phyloP scores from a whole-genome alignment of 306 rosid species.

The Malus orientalis region DNA sequence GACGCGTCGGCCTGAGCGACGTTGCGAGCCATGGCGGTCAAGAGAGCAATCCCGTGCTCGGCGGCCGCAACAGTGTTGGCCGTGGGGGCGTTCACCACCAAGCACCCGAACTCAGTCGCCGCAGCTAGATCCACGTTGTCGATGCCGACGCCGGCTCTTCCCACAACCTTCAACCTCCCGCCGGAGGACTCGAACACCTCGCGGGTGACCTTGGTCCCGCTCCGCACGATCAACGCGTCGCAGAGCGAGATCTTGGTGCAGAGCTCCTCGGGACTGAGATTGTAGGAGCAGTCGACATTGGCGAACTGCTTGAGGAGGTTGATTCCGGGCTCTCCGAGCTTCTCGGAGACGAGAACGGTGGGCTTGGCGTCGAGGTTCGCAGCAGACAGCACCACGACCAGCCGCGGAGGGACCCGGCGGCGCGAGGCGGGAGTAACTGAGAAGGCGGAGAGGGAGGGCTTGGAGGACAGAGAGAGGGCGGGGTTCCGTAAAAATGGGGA shows the following conservation, averaged over 20 bases:
- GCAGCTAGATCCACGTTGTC: conserved; percentile 99
- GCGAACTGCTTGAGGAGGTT: conserved; percentile 69
- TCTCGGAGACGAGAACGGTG: conserved; percentile 87
- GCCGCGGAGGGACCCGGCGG: conserved; percentile 8
- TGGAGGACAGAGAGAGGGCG: conserved; percentile 61
- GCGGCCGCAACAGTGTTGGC: conserved; percentile 98
- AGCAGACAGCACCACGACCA: conserved; percentile 48
- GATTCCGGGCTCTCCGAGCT: conserved; percentile 84
- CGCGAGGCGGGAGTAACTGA: conserved; percentile 29
- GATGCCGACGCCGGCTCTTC: conserved; percentile 95
- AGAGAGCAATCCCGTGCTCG: conserved; percentile 89
- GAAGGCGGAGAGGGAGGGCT: conserved; percentile 42
- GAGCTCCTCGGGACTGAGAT: conserved; percentile 78
- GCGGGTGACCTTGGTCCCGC: conserved; percentile 87
- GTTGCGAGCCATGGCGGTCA: conserved; percentile 93
- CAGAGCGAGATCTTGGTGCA: conserved; percentile 98
- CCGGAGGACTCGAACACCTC: conserved; percentile 90
- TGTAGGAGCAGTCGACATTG: conserved; percentile 82
- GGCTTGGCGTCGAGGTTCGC: conserved; percentile 62
- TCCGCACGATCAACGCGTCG: conserved; percentile 87
- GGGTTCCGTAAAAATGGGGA: conserved; percentile 6
- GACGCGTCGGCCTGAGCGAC: conserved; percentile 97
- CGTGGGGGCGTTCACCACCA: conserved; percentile 95
- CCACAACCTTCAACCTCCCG: conserved; percentile 91
- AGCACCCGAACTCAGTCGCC: conserved; percentile 93